Conservation (phyloP, 192 early-diverging fungal genomes). For the Entophlyctis luteolus region DNA sequence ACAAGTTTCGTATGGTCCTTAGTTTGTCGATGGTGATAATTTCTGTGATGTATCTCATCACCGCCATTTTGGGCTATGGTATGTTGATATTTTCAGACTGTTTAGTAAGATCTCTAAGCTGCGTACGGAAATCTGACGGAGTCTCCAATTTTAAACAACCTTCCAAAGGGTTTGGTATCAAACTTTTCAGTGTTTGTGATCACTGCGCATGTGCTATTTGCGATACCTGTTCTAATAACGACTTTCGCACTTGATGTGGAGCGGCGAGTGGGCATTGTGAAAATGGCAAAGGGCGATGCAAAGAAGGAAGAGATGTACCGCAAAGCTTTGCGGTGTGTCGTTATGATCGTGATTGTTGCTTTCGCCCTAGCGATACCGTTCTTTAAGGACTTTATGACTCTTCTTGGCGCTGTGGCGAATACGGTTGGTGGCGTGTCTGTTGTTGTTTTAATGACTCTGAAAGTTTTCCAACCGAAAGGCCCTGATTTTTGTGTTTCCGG, state of each 20-base stretch:
- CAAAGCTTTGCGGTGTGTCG: conserved; percentile 47
- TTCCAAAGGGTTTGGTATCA: conserved; percentile 54
- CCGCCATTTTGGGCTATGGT: conserved; percentile 67
- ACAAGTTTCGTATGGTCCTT: conserved; percentile 66
- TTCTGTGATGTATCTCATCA: conserved; percentile 63
- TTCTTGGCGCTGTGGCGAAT: conserved; percentile 81
- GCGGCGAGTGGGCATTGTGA: conserved; percentile 52
- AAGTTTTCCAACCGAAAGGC: conserved; percentile 35
- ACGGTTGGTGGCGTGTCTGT: conserved; percentile 10
- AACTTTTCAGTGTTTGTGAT: conserved; percentile 70
- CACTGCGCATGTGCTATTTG: conserved; percentile 75
- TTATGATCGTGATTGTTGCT: conserved; percentile 54
- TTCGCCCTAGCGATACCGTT: conserved; percentile 69
- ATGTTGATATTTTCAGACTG: no score
- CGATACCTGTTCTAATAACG: conserved; percentile 73
- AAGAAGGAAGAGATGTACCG: conserved; percentile 26
- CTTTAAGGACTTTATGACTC: conserved; percentile 73
- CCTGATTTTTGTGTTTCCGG: conserved; percentile 82
- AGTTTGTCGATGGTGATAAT: conserved; percentile 61
- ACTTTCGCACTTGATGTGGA: conserved; percentile 74
- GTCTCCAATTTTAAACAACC: conserved; percentile 67
- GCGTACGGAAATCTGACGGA: conserved; percentile 65
- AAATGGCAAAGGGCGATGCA: conserved; percentile 1
- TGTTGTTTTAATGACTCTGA: conserved; percentile 1
- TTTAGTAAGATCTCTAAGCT: not conserved